Evolutionary conservation across 1,284 basidiomycete species (phyloP).

Genomic region (Sporisorium reilianum): DNA sequence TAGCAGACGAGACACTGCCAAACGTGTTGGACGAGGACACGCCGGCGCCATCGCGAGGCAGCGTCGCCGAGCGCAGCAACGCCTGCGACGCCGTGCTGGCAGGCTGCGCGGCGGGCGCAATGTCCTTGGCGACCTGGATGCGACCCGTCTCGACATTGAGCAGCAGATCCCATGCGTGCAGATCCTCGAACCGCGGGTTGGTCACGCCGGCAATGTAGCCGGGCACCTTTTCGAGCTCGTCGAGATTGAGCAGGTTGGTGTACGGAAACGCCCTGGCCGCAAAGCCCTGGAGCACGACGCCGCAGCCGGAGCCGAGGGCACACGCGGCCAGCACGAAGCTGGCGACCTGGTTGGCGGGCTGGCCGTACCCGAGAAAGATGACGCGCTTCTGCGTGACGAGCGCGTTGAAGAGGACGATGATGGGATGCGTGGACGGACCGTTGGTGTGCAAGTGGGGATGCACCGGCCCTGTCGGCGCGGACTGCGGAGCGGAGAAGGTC

Average conservation of each 20-base stretch:
- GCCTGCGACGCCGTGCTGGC: conserved; percentile 16
- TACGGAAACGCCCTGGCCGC: conserved; percentile 92
- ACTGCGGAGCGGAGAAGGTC: conserved; percentile 79
- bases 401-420: conserved; percentile 94
- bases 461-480: conserved; percentile 76
- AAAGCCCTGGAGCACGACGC: conserved; percentile 81
- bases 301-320: conserved; percentile 89
- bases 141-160: conserved; percentile 88
- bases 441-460: conserved; percentile 94
- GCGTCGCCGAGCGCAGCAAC: conserved; percentile 51
- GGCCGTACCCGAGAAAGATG: conserved; percentile 89
- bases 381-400: conserved; percentile 92
- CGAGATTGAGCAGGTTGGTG: conserved; percentile 86
- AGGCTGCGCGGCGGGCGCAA: conserved; percentile 71
- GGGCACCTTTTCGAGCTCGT: conserved; percentile 86
- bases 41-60: conserved; percentile 52
- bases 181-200: conserved; percentile 92
- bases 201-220: conserved; percentile 96
- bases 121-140: conserved; percentile 86
- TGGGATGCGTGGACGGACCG: conserved; percentile 88
- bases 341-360: conserved; percentile 80
- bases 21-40: conserved; percentile 12
- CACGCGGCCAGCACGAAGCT: conserved; percentile 92
- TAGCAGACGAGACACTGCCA: conserved; percentile 30
- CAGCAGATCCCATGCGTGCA: conserved; percentile 89